A percentile compares a stretch with the other conserved stretches of the same genome.
phyloP scores from a whole-genome alignment of 1,284 basidiomycete species.

The Amylostereum areolatum region DNA sequence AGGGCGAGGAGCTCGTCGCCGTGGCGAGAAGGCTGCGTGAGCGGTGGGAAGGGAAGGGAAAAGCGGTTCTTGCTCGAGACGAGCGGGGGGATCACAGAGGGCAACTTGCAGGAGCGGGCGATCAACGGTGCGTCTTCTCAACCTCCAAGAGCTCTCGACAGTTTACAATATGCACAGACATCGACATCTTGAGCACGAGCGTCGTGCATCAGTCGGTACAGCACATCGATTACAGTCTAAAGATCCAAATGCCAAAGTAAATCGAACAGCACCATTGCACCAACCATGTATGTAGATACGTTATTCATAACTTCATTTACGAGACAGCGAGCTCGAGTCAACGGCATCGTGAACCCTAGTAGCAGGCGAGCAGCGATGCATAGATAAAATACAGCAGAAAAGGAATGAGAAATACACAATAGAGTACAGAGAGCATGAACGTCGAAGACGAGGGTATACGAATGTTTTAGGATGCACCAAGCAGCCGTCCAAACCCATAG shows the following conservation, averaged over 20 bases:
- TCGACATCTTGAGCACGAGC: conserved; percentile 92
- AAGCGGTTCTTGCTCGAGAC: conserved; percentile 83
- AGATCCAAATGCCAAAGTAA: conserved; percentile 66
- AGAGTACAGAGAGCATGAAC: neutral
- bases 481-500: too few relatives aligned
- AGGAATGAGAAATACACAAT: neutral
- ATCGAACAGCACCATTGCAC: too few relatives aligned
- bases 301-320: neutral
- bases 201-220: conserved; percentile 88
- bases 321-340: neutral
- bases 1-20: conserved; percentile 64
- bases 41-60: conserved; percentile 68
- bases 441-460: too few relatives aligned
- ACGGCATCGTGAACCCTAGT: too few relatives aligned
- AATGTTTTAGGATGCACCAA: too few relatives aligned
- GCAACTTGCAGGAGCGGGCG: conserved; percentile 69
- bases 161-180: conserved; percentile 47
- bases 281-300: too few relatives aligned
- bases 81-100: conserved; percentile 88
- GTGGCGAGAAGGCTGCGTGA: conserved; percentile 70
- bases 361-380: neutral
- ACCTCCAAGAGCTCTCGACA: conserved; percentile 3
- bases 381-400: too few relatives aligned
- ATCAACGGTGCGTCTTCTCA: conserved; percentile 53
- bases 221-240: conserved; percentile 92